Evolutionary conservation across 1,284 basidiomycete genomes (phyloP).

Genomic region (Paramarasmius palmivorus): DNA sequence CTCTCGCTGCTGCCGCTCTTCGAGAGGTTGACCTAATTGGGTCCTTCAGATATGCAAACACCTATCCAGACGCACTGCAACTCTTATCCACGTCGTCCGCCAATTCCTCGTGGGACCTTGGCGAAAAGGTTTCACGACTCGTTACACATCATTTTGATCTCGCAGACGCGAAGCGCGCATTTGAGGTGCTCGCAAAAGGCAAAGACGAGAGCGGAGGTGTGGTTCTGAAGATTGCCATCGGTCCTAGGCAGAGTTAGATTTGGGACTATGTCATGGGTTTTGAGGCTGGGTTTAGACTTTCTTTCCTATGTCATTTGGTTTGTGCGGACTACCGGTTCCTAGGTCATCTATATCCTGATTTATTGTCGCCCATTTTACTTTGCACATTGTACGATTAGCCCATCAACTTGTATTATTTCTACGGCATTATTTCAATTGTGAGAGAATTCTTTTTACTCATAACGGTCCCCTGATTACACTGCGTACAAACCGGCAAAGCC

Average conservation of each 20-base stretch:
- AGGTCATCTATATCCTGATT: too few species aligned
- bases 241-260: neutral
- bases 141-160: conserved; percentile 81
- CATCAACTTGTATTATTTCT: too few species aligned
- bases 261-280: too few species aligned
- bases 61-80: conserved; percentile 81
- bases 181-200: conserved; percentile 77
- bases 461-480: too few species aligned
- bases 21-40: conserved; percentile 94
- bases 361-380: too few species aligned
- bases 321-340: too few species aligned
- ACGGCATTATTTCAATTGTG: too few species aligned
- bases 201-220: conserved; percentile 76
- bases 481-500: too few species aligned
- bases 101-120: conserved; percentile 3
- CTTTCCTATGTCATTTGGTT: too few species aligned
- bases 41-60: conserved; percentile 88
- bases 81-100: conserved; percentile 68
- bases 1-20: conserved; percentile 79
- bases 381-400: too few species aligned
- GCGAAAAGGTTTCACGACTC: conserved; percentile 46
- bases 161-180: conserved; percentile 68
- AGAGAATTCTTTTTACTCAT: too few species aligned
- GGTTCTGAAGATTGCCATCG: conserved; percentile 88
- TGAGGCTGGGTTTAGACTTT: too few species aligned